Evolutionary conservation across 2,329 filamentous ascomycete genomes (phyloP).

Genomic region (Rhynchosporium graminicola): DNA sequence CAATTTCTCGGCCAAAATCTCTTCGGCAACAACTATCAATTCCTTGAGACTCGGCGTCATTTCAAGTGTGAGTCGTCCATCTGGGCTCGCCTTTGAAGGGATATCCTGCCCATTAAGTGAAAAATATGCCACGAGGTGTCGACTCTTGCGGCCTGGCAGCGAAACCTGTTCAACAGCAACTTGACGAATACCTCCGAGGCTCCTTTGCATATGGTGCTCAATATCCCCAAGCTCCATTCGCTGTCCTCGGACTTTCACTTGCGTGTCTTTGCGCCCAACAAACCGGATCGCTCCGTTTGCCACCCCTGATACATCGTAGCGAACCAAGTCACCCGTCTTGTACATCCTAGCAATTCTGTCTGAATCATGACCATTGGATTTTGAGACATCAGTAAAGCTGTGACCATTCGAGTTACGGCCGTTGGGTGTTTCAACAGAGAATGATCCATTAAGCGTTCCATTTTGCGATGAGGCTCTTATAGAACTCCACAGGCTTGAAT

Average conservation of each 20-base stretch:
- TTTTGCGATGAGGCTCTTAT: too few relatives aligned
- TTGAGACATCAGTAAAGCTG: neutral
- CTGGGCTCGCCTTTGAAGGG: neutral
- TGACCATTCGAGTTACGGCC: neutral
- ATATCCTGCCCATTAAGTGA: neutral
- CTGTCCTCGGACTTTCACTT: conserved; percentile 66
- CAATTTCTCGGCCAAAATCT: neutral
- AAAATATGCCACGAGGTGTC: neutral
- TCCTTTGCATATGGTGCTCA: conserved; percentile 32
- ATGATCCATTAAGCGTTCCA: too few relatives aligned
- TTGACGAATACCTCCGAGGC: neutral
- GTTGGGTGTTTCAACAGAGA: neutral
- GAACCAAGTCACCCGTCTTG: conserved; percentile 40
- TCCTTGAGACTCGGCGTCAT: neutral
- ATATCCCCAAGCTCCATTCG: conserved; percentile 66
- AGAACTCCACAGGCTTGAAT: neutral
- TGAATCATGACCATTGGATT: neutral
- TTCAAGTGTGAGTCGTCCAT: neutral
- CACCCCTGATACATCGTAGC: conserved; percentile 48
- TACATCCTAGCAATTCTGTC: conserved; percentile 28
- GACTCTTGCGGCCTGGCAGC: neutral
- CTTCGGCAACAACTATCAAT: neutral
- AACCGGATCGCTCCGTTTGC: conserved; percentile 59
- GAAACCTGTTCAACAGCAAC: neutral
- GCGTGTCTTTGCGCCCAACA: conserved; percentile 62